phyloP scores from a whole-genome alignment of 140 eudicot species.

The Cichorium intybus region DNA sequence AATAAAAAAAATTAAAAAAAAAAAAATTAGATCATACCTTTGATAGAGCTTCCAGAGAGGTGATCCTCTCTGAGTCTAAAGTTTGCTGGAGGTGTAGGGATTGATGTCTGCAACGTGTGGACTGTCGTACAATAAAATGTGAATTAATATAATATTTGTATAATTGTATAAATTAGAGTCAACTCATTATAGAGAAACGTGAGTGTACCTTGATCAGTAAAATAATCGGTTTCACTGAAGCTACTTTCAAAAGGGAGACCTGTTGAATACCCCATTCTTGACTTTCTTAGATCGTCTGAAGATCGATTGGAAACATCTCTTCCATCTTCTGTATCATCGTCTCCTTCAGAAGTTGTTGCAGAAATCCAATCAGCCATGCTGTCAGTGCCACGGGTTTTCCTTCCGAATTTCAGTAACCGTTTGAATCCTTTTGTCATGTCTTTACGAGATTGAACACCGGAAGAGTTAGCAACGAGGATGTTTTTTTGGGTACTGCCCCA shows the following conservation, averaged over 20 bases:
- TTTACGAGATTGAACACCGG: constrained; percentile 68
- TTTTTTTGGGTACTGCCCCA: constrained; percentile 95
- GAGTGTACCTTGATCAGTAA: constrained; percentile 68
- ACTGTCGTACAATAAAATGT: constrained; percentile 40
- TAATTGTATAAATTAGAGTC: neutral
- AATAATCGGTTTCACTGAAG: constrained; percentile 69
- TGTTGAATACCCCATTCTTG: constrained; percentile 76
- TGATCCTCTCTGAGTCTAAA: constrained; percentile 87
- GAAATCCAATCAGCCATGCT: constrained; percentile 92
- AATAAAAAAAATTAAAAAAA: neutral
- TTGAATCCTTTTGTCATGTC: constrained; percentile 88
- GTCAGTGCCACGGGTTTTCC: constrained; percentile 82
- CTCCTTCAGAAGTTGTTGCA: constrained; percentile 98
- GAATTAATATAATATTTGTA: neutral
- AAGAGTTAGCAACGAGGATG: constrained; percentile 50
- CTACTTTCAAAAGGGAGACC: constrained; percentile 64
- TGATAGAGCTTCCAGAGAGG: constrained; percentile 84
- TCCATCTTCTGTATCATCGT: constrained; percentile 93
- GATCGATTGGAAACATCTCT: constrained; percentile 75
- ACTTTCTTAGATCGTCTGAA: constrained; percentile 90
- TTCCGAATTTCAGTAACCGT: constrained; percentile 84
- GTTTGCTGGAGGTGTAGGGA: constrained; percentile 83
- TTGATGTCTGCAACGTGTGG: constrained; percentile 57
- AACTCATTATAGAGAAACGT: too few species aligned
- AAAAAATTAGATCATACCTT: constrained; percentile 47